Percentiles rank a stretch among this genome's conserved stretches.
phyloP scores from a whole-genome alignment of 2,329 filamentous ascomycete species.

The Penicillium aurantiogriseum region DNA sequence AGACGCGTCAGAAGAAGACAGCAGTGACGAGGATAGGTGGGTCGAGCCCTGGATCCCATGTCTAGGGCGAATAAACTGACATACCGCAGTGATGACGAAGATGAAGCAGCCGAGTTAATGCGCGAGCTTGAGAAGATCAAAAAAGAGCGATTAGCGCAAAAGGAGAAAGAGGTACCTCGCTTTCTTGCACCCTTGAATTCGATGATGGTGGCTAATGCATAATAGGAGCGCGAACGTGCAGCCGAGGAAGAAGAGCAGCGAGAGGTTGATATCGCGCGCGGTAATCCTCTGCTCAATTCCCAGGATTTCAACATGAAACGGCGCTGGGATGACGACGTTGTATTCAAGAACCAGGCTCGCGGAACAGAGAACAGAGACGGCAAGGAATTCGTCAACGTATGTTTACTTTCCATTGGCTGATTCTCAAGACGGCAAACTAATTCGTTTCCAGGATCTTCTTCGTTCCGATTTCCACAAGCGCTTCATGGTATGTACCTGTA shows the following conservation, averaged over 20 bases:
- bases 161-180: constrained; percentile 64
- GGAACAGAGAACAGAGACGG: constrained; percentile 89
- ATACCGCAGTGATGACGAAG: constrained; percentile 62
- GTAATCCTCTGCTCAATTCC: constrained; percentile 84
- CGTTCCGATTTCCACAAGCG: constrained; percentile 96
- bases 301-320: constrained; percentile 85
- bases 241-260: constrained; percentile 77
- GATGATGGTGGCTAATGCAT: constrained; percentile 8
- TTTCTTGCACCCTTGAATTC: not conserved
- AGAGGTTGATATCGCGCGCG: constrained; percentile 83
- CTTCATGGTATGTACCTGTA: constrained; percentile 68
- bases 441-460: constrained; percentile 66
- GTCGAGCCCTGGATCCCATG: not conserved
- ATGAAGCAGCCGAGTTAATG: constrained; percentile 85
- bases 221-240: constrained; percentile 72
- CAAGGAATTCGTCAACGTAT: constrained; percentile 95
- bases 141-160: constrained; percentile 75
- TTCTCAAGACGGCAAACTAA: constrained; percentile 18
- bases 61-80: constrained; percentile 24
- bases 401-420: constrained; percentile 28
- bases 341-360: constrained; percentile 97
- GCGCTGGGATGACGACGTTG: constrained; percentile 96
- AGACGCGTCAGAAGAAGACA: constrained; percentile 60
- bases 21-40: constrained; percentile 61
- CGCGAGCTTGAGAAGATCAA: constrained; percentile 93